Conservation (phyloP, 192 early-diverging fungal genomes). For the Linnemannia zychae region DNA sequence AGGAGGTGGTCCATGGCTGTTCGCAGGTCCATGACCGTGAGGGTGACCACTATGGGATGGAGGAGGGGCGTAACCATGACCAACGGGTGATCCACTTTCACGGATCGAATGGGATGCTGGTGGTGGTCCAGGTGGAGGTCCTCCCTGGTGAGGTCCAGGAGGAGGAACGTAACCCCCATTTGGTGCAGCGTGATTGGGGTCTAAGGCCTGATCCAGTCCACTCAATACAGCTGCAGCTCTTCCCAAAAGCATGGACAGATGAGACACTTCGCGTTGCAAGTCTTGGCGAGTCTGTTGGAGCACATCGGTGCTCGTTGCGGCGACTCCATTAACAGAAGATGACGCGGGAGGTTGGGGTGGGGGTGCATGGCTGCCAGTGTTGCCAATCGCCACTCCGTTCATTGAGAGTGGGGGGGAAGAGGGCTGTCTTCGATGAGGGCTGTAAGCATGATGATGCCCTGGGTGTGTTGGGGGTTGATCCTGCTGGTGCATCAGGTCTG, state of each 20-base stretch:
- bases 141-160: background rate
- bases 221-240: slow-evolving; percentile 67
- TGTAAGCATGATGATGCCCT: slow-evolving; percentile 33
- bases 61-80: slow-evolving; percentile 29
- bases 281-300: slow-evolving; percentile 69
- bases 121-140: slow-evolving; percentile 25
- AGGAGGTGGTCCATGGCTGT: slow-evolving; percentile 16
- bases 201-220: slow-evolving; percentile 66
- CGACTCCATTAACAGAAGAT: background rate
- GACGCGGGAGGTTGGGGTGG: slow-evolving; percentile 17
- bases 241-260: slow-evolving; percentile 64
- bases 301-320: slow-evolving; percentile 53
- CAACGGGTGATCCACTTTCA: slow-evolving; percentile 33
- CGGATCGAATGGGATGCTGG: slow-evolving; percentile 28
- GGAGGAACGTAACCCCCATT: background rate
- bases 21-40: slow-evolving; percentile 10
- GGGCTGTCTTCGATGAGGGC: slow-evolving; percentile 37
- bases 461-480: slow-evolving; percentile 30
- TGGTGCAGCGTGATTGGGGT: slow-evolving; percentile 34
- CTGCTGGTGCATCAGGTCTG: slow-evolving; percentile 33
- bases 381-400: slow-evolving; percentile 38
- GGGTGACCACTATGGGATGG: slow-evolving; percentile 3
- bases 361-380: slow-evolving; percentile 11
- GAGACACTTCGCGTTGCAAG: slow-evolving; percentile 66
- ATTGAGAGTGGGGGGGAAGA: slow-evolving; percentile 36